Conservation (phyloP, 2,329 filamentous ascomycete genomes). For the Leptographium radiaticola region DNA sequence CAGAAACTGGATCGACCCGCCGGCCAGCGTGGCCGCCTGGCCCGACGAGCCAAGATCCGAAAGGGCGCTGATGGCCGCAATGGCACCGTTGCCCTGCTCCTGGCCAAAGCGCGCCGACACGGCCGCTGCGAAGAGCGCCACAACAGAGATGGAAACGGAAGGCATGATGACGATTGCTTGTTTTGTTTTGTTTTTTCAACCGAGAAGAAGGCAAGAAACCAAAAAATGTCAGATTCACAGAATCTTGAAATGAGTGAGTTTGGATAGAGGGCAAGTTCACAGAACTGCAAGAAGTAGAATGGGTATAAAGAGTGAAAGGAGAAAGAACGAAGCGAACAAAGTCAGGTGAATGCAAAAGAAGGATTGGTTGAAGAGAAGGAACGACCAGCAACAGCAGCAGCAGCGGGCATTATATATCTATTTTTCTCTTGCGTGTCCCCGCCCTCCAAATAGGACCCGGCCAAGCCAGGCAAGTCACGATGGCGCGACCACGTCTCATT, state of each 20-base stretch:
- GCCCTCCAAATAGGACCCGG: too few species aligned
- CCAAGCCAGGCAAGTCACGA: too few species aligned
- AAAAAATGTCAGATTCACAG: constrained; percentile 4
- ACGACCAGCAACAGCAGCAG: not conserved
- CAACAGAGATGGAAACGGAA: constrained; percentile 23
- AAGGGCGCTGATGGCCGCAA: constrained; percentile 38
- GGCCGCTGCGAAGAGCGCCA: constrained; percentile 17
- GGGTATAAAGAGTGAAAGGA: not conserved
- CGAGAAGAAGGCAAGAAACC: not conserved
- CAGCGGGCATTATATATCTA: not conserved
- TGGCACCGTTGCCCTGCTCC: constrained; percentile 39
- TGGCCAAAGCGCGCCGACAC: constrained; percentile 44
- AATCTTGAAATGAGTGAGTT: constrained; percentile 1
- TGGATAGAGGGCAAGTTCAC: constrained; percentile 7
- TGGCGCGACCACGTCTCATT: too few species aligned
- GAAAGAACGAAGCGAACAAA: constrained; percentile 7
- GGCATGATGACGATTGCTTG: constrained; percentile 6
- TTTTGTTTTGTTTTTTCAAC: not conserved
- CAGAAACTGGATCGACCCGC: constrained; percentile 45
- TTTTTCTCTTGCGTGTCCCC: not conserved
- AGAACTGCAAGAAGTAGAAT: constrained; percentile 10
- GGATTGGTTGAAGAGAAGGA: constrained; percentile 3
- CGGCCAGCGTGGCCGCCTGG: constrained; percentile 48
- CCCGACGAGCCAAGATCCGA: constrained; percentile 40
- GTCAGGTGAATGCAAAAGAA: constrained; percentile 1